phyloP scores from a whole-genome alignment of 352 stramenopile species.

The Globisporangium yorkense region DNA sequence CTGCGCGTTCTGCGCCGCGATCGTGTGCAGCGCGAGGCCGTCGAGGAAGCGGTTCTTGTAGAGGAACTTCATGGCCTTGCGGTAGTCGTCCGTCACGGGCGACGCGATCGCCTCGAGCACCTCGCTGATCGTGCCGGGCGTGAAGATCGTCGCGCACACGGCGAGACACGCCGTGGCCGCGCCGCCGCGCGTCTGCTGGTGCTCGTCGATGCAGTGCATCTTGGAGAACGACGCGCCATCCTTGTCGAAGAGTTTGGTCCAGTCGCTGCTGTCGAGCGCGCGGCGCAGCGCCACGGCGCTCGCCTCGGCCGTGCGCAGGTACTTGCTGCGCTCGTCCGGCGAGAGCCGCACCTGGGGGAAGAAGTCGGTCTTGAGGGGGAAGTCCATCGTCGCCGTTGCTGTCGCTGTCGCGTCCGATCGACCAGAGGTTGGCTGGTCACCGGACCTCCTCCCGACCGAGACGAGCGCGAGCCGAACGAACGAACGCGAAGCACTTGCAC shows the following conservation, averaged over 20 bases:
- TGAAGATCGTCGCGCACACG: conserved; percentile 51
- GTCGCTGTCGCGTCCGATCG: background rate
- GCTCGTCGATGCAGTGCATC: conserved; percentile 44
- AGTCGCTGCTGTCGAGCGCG: conserved; percentile 42
- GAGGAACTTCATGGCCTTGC: conserved; percentile 57
- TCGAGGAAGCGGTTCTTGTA: conserved; percentile 57
- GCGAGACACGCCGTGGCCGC: conserved; percentile 39
- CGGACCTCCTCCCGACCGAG: no score
- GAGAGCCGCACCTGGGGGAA: conserved; percentile 56
- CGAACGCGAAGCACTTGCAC: background rate
- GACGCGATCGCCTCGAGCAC: conserved; percentile 60
- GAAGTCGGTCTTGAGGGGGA: conserved; percentile 65
- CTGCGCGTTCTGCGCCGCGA: conserved; percentile 29
- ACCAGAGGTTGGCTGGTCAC: no score
- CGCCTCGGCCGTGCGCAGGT: conserved; percentile 35
- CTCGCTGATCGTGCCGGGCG: conserved; percentile 52
- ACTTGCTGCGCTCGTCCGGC: conserved; percentile 35
- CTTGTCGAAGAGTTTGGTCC: conserved; percentile 48
- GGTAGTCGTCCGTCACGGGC: conserved; percentile 61
- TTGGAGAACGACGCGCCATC: conserved; percentile 60
- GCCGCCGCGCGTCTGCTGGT: conserved; percentile 8
- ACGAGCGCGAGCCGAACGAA: background rate
- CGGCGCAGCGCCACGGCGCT: conserved; percentile 34
- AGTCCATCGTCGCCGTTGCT: conserved; percentile 39
- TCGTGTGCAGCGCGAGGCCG: conserved; percentile 47